These are phyloP conservation scores for Candida tetrigidarum DNA, from an alignment of 1,139 yeast genomes.

Conservation along the genomic window DNA sequence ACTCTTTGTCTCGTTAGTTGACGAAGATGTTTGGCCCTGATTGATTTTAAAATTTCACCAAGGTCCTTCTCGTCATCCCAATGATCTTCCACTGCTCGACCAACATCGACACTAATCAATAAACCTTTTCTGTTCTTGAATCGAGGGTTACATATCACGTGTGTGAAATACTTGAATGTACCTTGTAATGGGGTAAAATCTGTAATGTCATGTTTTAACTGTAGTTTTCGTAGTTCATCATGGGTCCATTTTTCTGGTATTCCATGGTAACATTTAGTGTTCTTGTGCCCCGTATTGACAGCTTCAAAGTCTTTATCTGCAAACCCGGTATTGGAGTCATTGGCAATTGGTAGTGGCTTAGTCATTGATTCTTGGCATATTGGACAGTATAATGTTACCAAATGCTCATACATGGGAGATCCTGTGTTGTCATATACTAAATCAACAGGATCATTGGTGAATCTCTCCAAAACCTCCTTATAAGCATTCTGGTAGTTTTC, in stretches of 20 bases:
- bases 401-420: conserved; percentile 7
- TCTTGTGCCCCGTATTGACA: not conserved
- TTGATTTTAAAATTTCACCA: not conserved
- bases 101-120: conserved; percentile 6
- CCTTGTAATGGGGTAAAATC: conserved; percentile 20
- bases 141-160: conserved; percentile 5
- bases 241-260: conserved; percentile 18
- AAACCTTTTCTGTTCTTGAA: conserved; percentile 7
- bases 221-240: conserved; percentile 25
- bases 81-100: conserved; percentile 12
- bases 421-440: conserved; percentile 6
- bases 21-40: conserved; percentile 2
- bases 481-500: conserved; percentile 1
- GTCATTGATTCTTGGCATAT: conserved; percentile 19
- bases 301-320: conserved; percentile 22
- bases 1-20: conserved; percentile 16
- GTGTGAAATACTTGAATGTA: conserved; percentile 14
- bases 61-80: conserved; percentile 5
- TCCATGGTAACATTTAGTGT: conserved; percentile 2
- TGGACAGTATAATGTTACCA: conserved; percentile 22
- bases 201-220: conserved; percentile 24
- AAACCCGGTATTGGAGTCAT: conserved; percentile 23
- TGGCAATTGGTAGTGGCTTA: conserved; percentile 20
- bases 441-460: conserved; percentile 3
- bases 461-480: not conserved